Evolutionary conservation across 345 rosid genomes (phyloP).

Genomic region (Lumnitzera littorea): DNA sequence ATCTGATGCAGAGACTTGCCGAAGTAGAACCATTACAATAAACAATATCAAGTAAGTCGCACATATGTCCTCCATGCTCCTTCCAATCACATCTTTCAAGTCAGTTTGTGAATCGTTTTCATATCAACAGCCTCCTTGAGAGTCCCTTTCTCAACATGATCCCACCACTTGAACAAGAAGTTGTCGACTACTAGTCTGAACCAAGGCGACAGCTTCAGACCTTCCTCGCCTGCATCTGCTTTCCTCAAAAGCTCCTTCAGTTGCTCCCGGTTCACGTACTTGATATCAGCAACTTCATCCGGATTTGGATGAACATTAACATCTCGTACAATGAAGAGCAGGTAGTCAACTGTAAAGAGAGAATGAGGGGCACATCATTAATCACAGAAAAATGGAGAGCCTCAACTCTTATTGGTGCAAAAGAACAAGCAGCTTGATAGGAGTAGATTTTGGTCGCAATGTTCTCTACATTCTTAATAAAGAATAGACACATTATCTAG

Average conservation of each 20-base stretch:
- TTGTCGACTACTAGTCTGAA: slow-evolving; percentile 90
- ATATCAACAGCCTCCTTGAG: slow-evolving; percentile 60
- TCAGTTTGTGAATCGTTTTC: slow-evolving; percentile 72
- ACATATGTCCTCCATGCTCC: not conserved
- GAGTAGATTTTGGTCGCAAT: too few relatives aligned
- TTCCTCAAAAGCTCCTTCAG: slow-evolving; percentile 77
- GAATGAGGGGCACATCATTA: not conserved
- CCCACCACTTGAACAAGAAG: slow-evolving; percentile 97
- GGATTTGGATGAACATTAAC: slow-evolving; percentile 70
- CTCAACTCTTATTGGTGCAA: too few relatives aligned
- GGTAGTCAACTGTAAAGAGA: slow-evolving; percentile 69
- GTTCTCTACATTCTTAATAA: not conserved
- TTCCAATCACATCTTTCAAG: slow-evolving; percentile 9
- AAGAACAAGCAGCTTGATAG: too few relatives aligned
- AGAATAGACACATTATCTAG: not conserved
- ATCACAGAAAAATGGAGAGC: not conserved
- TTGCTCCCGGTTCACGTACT: slow-evolving; percentile 72
- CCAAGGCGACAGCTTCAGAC: slow-evolving; percentile 87
- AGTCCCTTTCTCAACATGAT: slow-evolving; percentile 69
- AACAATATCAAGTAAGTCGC: too few relatives aligned
- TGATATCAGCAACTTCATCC: slow-evolving; percentile 75
- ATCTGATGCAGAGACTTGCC: too few relatives aligned
- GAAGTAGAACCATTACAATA: too few relatives aligned
- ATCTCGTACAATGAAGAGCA: slow-evolving; percentile 77
- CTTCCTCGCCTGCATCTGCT: slow-evolving; percentile 83